Percentiles rank a stretch among this genome's conserved stretches.
phyloP scores from a whole-genome alignment of 2,329 filamentous ascomycete species.

The Fusarium longipes region DNA sequence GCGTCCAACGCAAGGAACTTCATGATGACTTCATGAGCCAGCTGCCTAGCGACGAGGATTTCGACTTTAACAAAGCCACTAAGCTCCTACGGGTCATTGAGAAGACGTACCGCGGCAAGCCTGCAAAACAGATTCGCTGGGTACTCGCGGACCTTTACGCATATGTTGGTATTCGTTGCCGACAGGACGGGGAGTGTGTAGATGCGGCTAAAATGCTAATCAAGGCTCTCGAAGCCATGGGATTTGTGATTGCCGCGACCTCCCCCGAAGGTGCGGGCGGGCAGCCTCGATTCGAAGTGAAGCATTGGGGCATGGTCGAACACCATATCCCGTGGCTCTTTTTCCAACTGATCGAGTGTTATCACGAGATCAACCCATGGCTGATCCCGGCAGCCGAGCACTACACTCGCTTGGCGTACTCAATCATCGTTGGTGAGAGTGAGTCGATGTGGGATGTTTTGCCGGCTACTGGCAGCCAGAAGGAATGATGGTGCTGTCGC shows the following conservation, averaged over 20 bases:
- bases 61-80: not conserved
- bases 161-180: not conserved
- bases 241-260: not conserved
- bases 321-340: not conserved
- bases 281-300: not conserved
- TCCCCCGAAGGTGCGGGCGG: not conserved
- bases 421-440: not conserved
- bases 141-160: not conserved
- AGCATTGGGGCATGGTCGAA: constrained; percentile 3
- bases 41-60: not conserved
- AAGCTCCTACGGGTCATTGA: not conserved
- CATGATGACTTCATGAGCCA: not conserved
- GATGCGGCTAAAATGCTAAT: not conserved
- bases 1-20: not conserved
- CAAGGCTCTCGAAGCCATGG: not conserved
- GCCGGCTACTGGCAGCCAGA: not conserved
- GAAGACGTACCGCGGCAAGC: not conserved
- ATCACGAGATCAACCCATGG: not conserved
- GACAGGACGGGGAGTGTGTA: not conserved
- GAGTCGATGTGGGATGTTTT: not conserved
- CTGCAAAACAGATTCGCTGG: not conserved
- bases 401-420: not conserved
- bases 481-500: not conserved
- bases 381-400: not conserved
- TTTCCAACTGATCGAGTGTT: not conserved